Conservation (phyloP, 2,329 filamentous ascomycete species). For the Thelonectria rubi region DNA sequence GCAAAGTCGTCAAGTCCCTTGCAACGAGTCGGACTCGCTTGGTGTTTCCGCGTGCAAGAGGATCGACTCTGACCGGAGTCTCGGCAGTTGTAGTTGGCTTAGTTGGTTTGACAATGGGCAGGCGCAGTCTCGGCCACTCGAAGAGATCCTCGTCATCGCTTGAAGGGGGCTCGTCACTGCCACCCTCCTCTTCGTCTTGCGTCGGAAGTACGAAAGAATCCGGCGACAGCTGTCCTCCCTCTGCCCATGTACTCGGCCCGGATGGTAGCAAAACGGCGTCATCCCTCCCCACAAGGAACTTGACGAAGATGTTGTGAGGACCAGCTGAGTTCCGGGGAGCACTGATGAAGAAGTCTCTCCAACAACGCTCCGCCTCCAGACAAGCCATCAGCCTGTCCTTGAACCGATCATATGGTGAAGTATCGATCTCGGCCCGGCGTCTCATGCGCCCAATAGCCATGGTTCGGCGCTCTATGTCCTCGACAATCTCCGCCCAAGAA, state of each 20-base stretch:
- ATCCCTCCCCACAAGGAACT: conserved; percentile 32
- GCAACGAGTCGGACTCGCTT: conserved; percentile 46
- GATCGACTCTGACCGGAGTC: conserved; percentile 15
- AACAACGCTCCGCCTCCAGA: conserved; percentile 57
- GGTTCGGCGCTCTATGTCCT: conserved; percentile 43
- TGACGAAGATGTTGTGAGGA: conserved; percentile 48
- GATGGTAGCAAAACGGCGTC: conserved; percentile 9
- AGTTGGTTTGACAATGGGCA: neutral
- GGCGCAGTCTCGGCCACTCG: conserved; percentile 28
- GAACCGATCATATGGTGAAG: conserved; percentile 36
- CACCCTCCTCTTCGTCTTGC: conserved; percentile 17
- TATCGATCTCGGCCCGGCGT: conserved; percentile 15
- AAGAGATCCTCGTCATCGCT: conserved; percentile 33
- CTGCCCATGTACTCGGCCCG: conserved; percentile 37
- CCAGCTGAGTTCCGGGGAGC: conserved; percentile 38
- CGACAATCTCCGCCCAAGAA: conserved; percentile 43
- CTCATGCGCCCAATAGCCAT: conserved; percentile 25
- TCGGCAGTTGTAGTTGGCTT: neutral
- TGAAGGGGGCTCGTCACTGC: conserved; percentile 23
- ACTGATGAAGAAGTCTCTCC: conserved; percentile 40
- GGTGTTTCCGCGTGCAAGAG: conserved; percentile 17
- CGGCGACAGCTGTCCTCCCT: conserved; percentile 39
- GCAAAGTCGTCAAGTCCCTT: conserved; percentile 43
- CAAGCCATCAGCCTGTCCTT: conserved; percentile 50
- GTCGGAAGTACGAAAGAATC: conserved; percentile 25